A percentile compares a stretch with the other conserved stretches of the same genome.
These are phyloP conservation scores for Carallia pectinifolia DNA, from an alignment of 345 rosid species.

Conservation along the genomic window DNA sequence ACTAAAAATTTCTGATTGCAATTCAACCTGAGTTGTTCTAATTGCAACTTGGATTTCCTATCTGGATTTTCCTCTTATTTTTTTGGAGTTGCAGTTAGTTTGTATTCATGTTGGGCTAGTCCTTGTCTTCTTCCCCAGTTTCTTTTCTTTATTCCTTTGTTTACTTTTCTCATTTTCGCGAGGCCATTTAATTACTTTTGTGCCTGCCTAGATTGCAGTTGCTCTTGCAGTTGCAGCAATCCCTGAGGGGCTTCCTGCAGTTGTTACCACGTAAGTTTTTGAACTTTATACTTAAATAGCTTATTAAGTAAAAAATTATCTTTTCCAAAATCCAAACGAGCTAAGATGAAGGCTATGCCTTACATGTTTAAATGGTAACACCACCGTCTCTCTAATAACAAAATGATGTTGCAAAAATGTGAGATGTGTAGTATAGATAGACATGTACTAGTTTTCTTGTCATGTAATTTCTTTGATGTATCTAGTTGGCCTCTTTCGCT, in stretches of 20 bases:
- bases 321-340: not conserved
- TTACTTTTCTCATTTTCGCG: not conserved
- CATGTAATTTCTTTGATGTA: not conserved
- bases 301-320: not conserved
- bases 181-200: slow-evolving; percentile 18
- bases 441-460: not conserved
- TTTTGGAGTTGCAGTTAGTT: too few species aligned
- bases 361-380: slow-evolving; percentile 8
- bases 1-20: too few species aligned
- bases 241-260: slow-evolving; percentile 99
- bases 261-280: slow-evolving; percentile 90
- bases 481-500: too few species aligned
- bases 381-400: not conserved
- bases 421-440: not conserved
- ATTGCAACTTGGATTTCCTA: too few species aligned
- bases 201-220: slow-evolving; percentile 84
- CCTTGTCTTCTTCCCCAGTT: not conserved
- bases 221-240: slow-evolving; percentile 99
- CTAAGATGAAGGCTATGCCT: not conserved
- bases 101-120: too few species aligned
- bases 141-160: not conserved
- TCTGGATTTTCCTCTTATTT: too few species aligned
- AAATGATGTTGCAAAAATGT: not conserved
- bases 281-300: slow-evolving; percentile 3
- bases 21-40: too few species aligned